Evolutionary conservation across 2,329 filamentous ascomycete genomes (phyloP).

Genomic region (Pseudocercospora fuligena): DNA sequence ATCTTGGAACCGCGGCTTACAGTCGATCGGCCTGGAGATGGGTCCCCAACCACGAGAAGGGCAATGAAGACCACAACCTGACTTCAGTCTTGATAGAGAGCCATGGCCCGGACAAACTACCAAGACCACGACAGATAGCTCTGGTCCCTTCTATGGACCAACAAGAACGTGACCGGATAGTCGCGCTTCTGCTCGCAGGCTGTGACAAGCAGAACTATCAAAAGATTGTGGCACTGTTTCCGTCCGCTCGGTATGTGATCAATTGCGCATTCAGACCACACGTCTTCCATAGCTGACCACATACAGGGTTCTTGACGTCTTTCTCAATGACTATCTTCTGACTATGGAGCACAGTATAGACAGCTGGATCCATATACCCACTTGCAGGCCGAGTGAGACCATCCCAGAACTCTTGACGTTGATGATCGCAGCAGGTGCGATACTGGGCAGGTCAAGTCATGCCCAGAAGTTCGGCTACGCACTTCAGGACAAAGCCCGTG

Average conservation of each 20-base stretch:
- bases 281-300: neutral
- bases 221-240: conserved; percentile 27
- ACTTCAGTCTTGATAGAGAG: conserved; percentile 26
- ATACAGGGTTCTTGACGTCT: conserved; percentile 25
- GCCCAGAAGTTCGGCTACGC: conserved; percentile 29
- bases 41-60: conserved; percentile 26
- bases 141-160: conserved; percentile 20
- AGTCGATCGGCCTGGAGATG: conserved; percentile 29
- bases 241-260: conserved; percentile 12
- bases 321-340: conserved; percentile 28
- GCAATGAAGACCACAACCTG: conserved; percentile 24
- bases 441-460: conserved; percentile 28
- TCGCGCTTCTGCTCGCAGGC: conserved; percentile 27
- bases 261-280: neutral
- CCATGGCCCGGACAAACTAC: conserved; percentile 20
- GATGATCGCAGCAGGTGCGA: conserved; percentile 28
- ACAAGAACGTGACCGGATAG: conserved; percentile 26
- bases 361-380: conserved; percentile 29
- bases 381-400: conserved; percentile 19
- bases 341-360: conserved; percentile 32
- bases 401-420: conserved; percentile 27
- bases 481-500: conserved; percentile 26
- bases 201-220: conserved; percentile 30
- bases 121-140: conserved; percentile 13
- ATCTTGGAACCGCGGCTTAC: conserved; percentile 27